Base-by-base conservation (phyloP, 352 stramenopile species). In the Ophiocytium majus region DNA sequence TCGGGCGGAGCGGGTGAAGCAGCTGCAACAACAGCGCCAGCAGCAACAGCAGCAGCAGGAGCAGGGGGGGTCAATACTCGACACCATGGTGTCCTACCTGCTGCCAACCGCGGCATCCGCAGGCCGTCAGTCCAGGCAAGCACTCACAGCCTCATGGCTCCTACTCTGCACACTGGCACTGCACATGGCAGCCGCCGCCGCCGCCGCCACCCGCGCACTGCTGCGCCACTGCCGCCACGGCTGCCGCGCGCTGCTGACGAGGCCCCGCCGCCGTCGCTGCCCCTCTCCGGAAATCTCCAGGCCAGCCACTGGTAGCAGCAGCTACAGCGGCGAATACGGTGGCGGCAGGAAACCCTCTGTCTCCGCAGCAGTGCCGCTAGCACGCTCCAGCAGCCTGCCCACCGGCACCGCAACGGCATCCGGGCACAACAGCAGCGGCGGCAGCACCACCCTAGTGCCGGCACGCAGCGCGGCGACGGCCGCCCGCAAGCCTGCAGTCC, bases 1-100 rank as follows among this genome's bases (percentile, higher is more conserved):
- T 0, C 63, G 81, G 76, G 85, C 85, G 10, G 85, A 89, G 49
- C 33, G 37, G n/a, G 66, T 86, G 37, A 89, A 89, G 63, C 34
- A 28, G 79, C 49, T 31, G 50, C 80, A 36, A 37, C 82, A 23
- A 80, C 63, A 34, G 34, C 74, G 0, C 57, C n/a, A 31, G 14
- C 9, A 31, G 19, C 49, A 28, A 34, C 76, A 43, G 33, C 50
- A 34, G 0, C 33, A 10, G n/a, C 43, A 50, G 31, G 31, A 31
- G 49, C 37, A 50, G 9, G 19, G 35, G 33, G 63, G 14, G 14
- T 34, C n/a, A 28, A 36, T 31, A 23, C n/a, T 32, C 9, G 5
- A 9, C 23, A 33, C 0, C 10, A 23, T 35, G 76, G 49, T 82
- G 28, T 81, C 33, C 23, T 34, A 74, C 31, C 63, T 57, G 17